phyloP scores from a whole-genome alignment of 129 eudicot genomes.

The Saposhnikovia divaricata region DNA sequence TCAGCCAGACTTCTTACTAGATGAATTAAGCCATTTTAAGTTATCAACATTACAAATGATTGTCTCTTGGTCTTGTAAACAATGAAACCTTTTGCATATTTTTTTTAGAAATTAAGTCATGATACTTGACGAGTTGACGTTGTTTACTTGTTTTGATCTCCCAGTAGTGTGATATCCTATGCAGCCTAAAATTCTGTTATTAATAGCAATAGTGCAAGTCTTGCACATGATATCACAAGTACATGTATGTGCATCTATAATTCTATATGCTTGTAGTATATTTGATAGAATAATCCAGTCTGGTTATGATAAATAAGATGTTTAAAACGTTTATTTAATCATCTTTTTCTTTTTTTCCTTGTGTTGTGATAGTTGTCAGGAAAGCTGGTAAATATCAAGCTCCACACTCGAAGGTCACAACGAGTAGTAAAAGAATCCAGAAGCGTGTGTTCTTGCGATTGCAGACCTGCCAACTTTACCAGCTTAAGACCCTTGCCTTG shows the following conservation, averaged over 20 bases:
- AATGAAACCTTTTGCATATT: background rate
- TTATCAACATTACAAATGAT: background rate
- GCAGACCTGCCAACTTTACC: conserved; percentile 60
- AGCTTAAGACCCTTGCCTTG: conserved; percentile 22
- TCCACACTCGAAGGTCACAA: conserved; percentile 45
- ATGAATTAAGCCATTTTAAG: background rate
- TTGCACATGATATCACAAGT: background rate
- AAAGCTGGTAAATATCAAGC: conserved; percentile 1
- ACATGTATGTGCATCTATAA: background rate
- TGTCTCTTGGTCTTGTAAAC: background rate
- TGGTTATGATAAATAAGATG: background rate
- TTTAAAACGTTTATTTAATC: background rate
- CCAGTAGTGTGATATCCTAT: background rate
- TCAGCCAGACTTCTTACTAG: background rate
- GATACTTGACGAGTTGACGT: background rate
- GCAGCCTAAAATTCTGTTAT: background rate
- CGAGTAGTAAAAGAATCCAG: conserved; percentile 80
- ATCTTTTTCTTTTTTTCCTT: background rate
- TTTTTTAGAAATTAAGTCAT: background rate
- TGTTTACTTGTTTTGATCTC: background rate
- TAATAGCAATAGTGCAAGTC: background rate
- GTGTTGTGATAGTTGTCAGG: conserved; percentile 5
- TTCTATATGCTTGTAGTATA: background rate
- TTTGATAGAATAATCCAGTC: background rate
- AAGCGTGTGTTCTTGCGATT: conserved; percentile 70